Evolutionary conservation across 441 rosid genomes (phyloP), one percentile per base, ranked within the genome.

Genomic region (Bocquillonia castaneifolia): DNA sequence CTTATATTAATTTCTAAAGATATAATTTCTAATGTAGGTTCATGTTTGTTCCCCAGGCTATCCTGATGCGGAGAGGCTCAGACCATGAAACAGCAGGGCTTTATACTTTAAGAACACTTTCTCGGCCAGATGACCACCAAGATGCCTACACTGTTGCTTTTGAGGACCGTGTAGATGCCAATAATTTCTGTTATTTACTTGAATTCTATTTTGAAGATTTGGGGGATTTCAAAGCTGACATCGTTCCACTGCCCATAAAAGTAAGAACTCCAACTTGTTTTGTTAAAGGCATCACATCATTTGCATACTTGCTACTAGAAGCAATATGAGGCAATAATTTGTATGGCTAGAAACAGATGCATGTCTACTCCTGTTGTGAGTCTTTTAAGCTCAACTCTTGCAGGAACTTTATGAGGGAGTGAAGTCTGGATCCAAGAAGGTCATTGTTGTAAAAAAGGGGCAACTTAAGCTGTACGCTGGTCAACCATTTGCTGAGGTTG

Each of bases 401-500:
- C 78, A 85, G 96, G 92, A 88, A 71, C 88, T 88, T 66, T 42
- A 59, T 12, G 83, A 82, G 20, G 88, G 75, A 68, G 77, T 86
- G 75, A 80, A 75, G 66, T 81, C 80, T 22, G 53, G 74, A 68
- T 74, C 67, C 29, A 78, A 73, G 84, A 83, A 85, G 67, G 74
- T 88, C 60, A 56, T 86, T 69, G 91, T 91, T 28, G 85, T 84
- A 40, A 86, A 76, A 85, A 93, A 88, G 75, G 86, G 85, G 64
- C 89, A 86, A 77, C 91, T 91, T 34, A 84, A 79, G 52, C 85
- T 91, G 61, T 89, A 88, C 59, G 94, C 83, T 17, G 97, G 96
- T 28, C 93, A 93, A 55, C 90, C 96, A 50, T 76, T 89, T 58
- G 79, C 74, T 0, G 93, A 86, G 42, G 97, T 85, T 42, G 96